Evolutionary conservation across 2,329 filamentous ascomycete species (phyloP), one percentile per base, ranked within the genome.

Genomic region (Scytalidium sp.): DNA sequence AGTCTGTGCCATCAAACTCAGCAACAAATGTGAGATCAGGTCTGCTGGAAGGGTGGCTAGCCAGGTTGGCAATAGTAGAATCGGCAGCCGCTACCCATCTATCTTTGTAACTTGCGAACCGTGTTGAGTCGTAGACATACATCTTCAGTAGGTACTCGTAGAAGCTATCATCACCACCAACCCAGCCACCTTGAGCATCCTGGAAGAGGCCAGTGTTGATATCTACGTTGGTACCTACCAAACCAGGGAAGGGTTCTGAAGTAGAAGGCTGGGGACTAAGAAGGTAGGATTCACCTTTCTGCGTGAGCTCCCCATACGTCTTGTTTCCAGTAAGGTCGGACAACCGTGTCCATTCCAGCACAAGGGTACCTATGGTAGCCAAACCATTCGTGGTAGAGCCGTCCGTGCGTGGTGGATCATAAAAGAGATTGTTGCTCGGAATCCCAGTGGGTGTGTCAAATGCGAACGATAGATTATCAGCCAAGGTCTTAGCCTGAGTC

Each of bases 71-170:
- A 43, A 94, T 93, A 5, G 84, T 84, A 6, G 86, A 90, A 58
- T 95, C 84, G 46, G 84, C 87, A 2, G 90, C 90, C 1, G 75
- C 64, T 40, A 89, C 70, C 90, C 90, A 96, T 43, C 83, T 81
- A 55, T 92, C 85, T 60, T 77, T 83, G 70, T 93, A 90, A 2
- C 67, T 54, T 2, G 61, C 68, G 60, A 88, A 95, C 3, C 81
- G 76, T 5, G 66, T 58, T 0, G 81, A 75, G 62, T 93, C 86
- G 65, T 95, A 95, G 48, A 93, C 68, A 60, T 85, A 95, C 88
- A 94, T 93, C 74, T 96, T 96, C 67, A 96, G 85, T 25, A 96
- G 79, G 61, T 95, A 95, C 69, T 95, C 90, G 70, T 95, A 96
- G 70, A 86, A 95, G 41, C 84, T 89, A 66, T 95, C 90, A 23